Evolutionary conservation across 352 stramenopile species (phyloP), one percentile per base, ranked within the genome.

Genomic region (Globisporangium splendens): DNA sequence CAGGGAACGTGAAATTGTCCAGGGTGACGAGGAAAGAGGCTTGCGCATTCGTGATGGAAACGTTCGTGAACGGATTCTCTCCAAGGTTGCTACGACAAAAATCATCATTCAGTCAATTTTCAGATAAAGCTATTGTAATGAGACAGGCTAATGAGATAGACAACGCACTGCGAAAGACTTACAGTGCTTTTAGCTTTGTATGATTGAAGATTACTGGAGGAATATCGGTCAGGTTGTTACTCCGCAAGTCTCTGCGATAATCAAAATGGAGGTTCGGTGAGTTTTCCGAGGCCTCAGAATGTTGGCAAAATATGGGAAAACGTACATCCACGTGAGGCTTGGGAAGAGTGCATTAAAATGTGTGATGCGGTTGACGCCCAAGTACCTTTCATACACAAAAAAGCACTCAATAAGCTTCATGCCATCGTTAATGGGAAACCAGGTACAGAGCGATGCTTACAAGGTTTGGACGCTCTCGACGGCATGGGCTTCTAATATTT

Each of bases 1-100:
- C 46, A 35, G 28, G 28, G 20, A 51, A 51, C 46, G 46, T 51
- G 18, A 51, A 51, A 28, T 51, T 51, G 46, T 35, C 28, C 5
- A 35, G 28, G 8, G 28, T 8, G 28, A 35, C 28, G 28, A 35
- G 28, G 7, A 35, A 35, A 8, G 28, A 35, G 28, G 28, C 28
- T 35, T 35, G 28, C 28, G 28, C 28, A 10, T 35, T 35, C 28
- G 7, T 35, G 28, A 35, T 35, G 28, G 28, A 35, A 8, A 35
- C 10, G 28, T 35, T 35, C 28, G 28, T 35, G 28, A 35, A 35
- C 28, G 28, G 28, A 35, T 35, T 35, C 0, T 8, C 28, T 35
- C 28, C 28, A 35, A 35, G 28, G 10, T 35, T 35, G 28, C 28
- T 35, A 8, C 28, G 7, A 35, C 7, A 35, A 35, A 35, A 35